A percentile compares a stretch with the other conserved stretches of the same genome.
Evolutionary conservation across 768 basidiomycete genomes (phyloP).

Genomic region (Hortiboletus campestris): DNA sequence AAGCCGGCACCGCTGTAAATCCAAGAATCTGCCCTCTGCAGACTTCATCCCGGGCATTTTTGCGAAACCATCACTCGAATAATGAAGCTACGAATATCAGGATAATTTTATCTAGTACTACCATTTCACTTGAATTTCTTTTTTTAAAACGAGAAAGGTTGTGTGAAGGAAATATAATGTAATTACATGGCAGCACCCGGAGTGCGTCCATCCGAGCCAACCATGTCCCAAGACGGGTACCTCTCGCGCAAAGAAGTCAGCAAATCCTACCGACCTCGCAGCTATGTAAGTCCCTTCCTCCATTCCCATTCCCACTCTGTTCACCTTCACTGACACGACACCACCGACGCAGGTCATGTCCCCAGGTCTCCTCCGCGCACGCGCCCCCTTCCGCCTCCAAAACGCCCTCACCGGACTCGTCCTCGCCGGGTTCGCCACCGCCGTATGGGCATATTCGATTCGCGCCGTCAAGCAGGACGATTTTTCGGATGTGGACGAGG

Average conservation of each 20-base stretch:
- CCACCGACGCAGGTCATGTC: constrained; percentile 61
- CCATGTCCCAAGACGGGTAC: constrained; percentile 36
- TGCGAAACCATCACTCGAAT: too few species aligned
- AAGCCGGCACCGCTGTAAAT: too few species aligned
- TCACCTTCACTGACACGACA: not conserved
- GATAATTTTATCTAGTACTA: too few species aligned
- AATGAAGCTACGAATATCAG: too few species aligned
- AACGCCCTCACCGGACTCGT: constrained; percentile 78
- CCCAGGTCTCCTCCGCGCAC: constrained; percentile 81
- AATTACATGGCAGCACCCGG: too few species aligned
- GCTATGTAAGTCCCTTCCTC: constrained; percentile 30
- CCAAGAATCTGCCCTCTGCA: too few species aligned
- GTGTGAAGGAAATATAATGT: too few species aligned
- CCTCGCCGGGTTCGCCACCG: constrained; percentile 71
- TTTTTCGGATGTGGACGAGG: constrained; percentile 84
- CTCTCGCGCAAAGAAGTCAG: constrained; percentile 32
- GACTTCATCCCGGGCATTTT: too few species aligned
- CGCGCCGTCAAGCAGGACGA: constrained; percentile 92
- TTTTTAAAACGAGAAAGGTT: too few species aligned
- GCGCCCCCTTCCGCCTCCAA: constrained; percentile 74
- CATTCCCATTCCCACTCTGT: not conserved
- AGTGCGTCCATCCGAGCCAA: not conserved
- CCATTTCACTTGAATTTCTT: too few species aligned
- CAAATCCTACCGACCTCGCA: constrained; percentile 39
- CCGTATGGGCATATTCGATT: constrained; percentile 92